phyloP scores from a whole-genome alignment of 1,139 yeast genomes.

The Yamadazyma taylorii region DNA sequence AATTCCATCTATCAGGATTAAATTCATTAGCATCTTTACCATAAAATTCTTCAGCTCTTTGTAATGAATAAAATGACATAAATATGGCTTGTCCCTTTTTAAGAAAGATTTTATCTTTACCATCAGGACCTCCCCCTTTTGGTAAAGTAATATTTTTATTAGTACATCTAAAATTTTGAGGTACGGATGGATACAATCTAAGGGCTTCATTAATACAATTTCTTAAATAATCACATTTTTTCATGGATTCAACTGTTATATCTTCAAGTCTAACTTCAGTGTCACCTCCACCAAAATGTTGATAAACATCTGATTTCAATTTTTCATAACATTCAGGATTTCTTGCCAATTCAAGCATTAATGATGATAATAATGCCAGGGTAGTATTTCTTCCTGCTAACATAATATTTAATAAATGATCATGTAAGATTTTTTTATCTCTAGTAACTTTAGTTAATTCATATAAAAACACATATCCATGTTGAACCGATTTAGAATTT shows the following conservation, averaged over 20 bases:
- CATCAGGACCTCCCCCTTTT: slow-evolving; percentile 54
- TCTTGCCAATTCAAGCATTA: slow-evolving; percentile 41
- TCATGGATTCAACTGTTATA: slow-evolving; percentile 45
- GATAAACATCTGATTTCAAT: slow-evolving; percentile 34
- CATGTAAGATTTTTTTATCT: slow-evolving; percentile 46
- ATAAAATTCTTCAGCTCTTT: slow-evolving; percentile 40
- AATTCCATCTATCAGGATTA: slow-evolving; percentile 53
- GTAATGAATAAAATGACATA: slow-evolving; percentile 45
- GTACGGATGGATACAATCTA: slow-evolving; percentile 56
- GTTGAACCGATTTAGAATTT: slow-evolving; percentile 28
- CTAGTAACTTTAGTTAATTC: slow-evolving; percentile 47
- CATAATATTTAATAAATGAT: slow-evolving; percentile 47
- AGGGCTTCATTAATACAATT: slow-evolving; percentile 50
- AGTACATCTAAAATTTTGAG: slow-evolving; percentile 48
- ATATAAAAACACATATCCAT: slow-evolving; percentile 46
- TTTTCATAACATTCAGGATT: slow-evolving; percentile 36
- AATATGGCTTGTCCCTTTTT: slow-evolving; percentile 43
- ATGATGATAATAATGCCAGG: slow-evolving; percentile 46
- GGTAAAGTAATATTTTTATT: slow-evolving; percentile 47
- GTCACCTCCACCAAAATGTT: slow-evolving; percentile 27
- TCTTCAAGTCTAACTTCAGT: slow-evolving; percentile 13
- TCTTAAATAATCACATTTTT: slow-evolving; percentile 49
- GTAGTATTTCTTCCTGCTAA: slow-evolving; percentile 57
- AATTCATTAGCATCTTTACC: slow-evolving; percentile 49
- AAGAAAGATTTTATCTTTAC: slow-evolving; percentile 40